phyloP scores from a whole-genome alignment of 148 eudicot species.

The Euryodendron excelsum region DNA sequence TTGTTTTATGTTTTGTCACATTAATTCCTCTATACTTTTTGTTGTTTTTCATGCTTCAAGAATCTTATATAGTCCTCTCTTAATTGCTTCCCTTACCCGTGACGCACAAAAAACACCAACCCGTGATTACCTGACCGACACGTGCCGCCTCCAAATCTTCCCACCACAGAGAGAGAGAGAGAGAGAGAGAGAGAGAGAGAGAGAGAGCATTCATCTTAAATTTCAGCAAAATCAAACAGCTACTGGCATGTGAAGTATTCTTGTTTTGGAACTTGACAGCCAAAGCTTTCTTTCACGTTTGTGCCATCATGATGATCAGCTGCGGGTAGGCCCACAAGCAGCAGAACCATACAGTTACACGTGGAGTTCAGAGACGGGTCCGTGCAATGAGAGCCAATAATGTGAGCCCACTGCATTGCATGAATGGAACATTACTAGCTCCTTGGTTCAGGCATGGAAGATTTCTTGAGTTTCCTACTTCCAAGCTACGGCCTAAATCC shows the following conservation, averaged over 20 bases:
- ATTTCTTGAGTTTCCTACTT: too few relatives aligned
- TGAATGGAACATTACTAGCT: too few relatives aligned
- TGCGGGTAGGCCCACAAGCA: not conserved
- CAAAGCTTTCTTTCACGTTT: not conserved
- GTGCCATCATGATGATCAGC: not conserved
- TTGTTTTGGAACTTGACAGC: not conserved
- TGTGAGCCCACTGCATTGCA: too few relatives aligned
- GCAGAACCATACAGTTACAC: not conserved
- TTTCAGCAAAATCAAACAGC: not conserved
- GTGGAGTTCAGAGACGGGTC: not conserved
- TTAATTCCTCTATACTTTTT: not conserved
- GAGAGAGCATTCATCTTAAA: not conserved
- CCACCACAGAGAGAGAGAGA: too few relatives aligned
- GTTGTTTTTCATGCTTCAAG: not conserved
- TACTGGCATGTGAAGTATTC: slow-evolving; percentile 8
- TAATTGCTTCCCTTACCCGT: slow-evolving; percentile 4
- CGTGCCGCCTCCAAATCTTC: not conserved
- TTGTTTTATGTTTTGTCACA: not conserved
- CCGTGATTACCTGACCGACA: slow-evolving; percentile 4
- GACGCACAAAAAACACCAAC: slow-evolving; percentile 1
- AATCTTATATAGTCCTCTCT: not conserved
- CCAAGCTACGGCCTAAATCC: too few relatives aligned
- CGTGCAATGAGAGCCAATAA: not conserved
- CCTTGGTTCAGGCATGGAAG: too few relatives aligned
- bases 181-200: not conserved